A percentile compares a stretch with the other conserved stretches of the same genome.
These are phyloP conservation scores for Turnera subulata DNA, from an alignment of 345 rosid genomes.

Conservation along the genomic window DNA sequence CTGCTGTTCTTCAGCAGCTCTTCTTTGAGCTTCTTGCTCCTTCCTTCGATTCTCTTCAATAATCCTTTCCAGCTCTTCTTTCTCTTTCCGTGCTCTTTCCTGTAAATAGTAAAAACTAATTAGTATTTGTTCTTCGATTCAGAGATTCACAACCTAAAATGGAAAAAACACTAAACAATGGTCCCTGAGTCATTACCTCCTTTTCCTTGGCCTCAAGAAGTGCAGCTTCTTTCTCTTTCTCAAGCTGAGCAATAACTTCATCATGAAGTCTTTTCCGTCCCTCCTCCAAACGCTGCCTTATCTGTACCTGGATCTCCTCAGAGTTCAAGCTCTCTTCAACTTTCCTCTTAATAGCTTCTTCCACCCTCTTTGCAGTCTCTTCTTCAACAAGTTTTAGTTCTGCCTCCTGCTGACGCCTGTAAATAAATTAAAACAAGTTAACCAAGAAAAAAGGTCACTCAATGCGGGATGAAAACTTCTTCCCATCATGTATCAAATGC, in stretches of 20 bases:
- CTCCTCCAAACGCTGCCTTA: slow-evolving; percentile 62
- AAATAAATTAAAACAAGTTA: slow-evolving; percentile 29
- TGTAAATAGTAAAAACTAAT: slow-evolving; percentile 20
- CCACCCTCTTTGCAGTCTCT: slow-evolving; percentile 84
- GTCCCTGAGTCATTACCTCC: slow-evolving; percentile 44
- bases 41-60: slow-evolving; percentile 68
- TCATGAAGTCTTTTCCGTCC: slow-evolving; percentile 62
- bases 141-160: not conserved
- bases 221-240: slow-evolving; percentile 75
- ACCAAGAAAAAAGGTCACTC: slow-evolving; percentile 27
- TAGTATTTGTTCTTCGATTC: not conserved
- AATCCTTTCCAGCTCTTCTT: slow-evolving; percentile 71
- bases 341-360: slow-evolving; percentile 63
- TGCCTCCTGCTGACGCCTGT: slow-evolving; percentile 92
- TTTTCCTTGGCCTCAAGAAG: slow-evolving; percentile 61
- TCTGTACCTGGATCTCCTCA: slow-evolving; percentile 62
- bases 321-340: slow-evolving; percentile 80
- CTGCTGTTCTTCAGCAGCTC: slow-evolving; percentile 83
- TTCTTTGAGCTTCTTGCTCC: slow-evolving; percentile 79
- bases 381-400: slow-evolving; percentile 86
- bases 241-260: slow-evolving; percentile 79
- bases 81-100: slow-evolving; percentile 67
- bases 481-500: slow-evolving; percentile 23
- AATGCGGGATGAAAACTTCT: slow-evolving; percentile 3
- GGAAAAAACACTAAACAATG: not conserved